A percentile compares a stretch with the other conserved stretches of the same genome.
These are phyloP conservation scores for Astragalus membranaceus DNA, from an alignment of 306 rosid species.

Conservation along the genomic window DNA sequence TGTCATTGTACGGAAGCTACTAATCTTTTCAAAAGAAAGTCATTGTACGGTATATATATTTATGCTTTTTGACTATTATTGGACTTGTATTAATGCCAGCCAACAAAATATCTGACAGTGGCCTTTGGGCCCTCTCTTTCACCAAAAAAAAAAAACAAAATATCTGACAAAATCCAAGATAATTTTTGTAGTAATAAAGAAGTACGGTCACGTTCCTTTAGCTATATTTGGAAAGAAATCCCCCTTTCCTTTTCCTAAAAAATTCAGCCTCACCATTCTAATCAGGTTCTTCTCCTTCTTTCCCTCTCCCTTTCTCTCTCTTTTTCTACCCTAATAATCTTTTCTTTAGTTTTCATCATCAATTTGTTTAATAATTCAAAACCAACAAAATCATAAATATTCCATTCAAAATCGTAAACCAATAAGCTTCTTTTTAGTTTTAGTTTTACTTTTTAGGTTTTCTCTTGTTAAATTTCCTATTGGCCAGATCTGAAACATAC, in stretches of 20 bases:
- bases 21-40: too few species aligned
- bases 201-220: not conserved
- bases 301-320: not conserved
- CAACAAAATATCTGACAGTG: not conserved
- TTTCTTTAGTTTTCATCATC: not conserved
- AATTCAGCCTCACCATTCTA: not conserved
- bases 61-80: too few species aligned
- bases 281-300: conserved; percentile 3
- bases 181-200: not conserved
- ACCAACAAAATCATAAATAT: not conserved
- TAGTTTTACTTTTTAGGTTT: not conserved
- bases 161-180: not conserved
- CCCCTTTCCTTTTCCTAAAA: not conserved
- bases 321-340: not conserved
- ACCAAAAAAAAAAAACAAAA: too few species aligned
- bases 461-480: not conserved
- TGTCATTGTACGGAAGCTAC: too few species aligned
- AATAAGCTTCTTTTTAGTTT: not conserved
- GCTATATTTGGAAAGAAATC: not conserved
- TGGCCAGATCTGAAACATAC: not conserved
- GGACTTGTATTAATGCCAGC: too few species aligned
- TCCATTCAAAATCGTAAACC: not conserved
- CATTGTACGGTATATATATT: too few species aligned
- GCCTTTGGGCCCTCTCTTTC: too few species aligned
- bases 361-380: not conserved